Percentiles rank a stretch among this genome's conserved stretches.
phyloP scores from a whole-genome alignment of 1,139 yeast genomes.

The Sugiyamaella neomexicana region DNA sequence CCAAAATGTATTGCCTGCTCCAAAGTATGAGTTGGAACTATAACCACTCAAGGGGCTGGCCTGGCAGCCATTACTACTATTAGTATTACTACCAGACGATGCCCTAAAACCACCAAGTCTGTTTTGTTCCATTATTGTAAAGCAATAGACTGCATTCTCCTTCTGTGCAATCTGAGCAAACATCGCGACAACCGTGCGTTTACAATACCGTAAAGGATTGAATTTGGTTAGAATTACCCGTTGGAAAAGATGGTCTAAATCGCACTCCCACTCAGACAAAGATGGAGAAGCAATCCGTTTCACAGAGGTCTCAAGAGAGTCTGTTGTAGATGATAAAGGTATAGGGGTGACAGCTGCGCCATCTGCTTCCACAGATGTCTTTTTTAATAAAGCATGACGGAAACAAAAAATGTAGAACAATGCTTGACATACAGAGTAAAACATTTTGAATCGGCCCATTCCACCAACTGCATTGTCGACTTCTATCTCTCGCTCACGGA shows the following conservation, averaged over 20 bases:
- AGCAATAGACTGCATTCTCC: slow-evolving; percentile 89
- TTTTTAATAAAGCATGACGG: slow-evolving; percentile 63
- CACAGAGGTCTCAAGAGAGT: slow-evolving; percentile 20
- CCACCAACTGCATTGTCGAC: slow-evolving; percentile 49
- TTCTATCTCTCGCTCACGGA: slow-evolving; percentile 79
- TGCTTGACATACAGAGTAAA: slow-evolving; percentile 93
- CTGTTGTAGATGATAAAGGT: neutral
- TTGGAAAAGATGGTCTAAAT: slow-evolving; percentile 81
- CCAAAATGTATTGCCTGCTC: slow-evolving; percentile 31
- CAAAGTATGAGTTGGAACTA: slow-evolving; percentile 22
- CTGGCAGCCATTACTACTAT: slow-evolving; percentile 2
- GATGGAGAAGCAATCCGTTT: slow-evolving; percentile 17
- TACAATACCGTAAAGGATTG: slow-evolving; percentile 91
- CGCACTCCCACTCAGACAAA: slow-evolving; percentile 68
- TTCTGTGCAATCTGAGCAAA: slow-evolving; percentile 92
- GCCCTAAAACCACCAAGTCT: slow-evolving; percentile 58
- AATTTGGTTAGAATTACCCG: slow-evolving; percentile 82
- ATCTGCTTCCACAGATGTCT: slow-evolving; percentile 28
- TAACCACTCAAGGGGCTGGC: slow-evolving; percentile 15
- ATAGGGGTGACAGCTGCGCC: slow-evolving; percentile 28
- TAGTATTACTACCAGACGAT: slow-evolving; percentile 13
- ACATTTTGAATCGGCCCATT: slow-evolving; percentile 66
- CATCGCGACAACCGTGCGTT: slow-evolving; percentile 88
- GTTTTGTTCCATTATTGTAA: slow-evolving; percentile 88
- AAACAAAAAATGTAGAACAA: slow-evolving; percentile 89